Evolutionary conservation across 2,329 filamentous ascomycete genomes (phyloP).

Genomic region (Ilyonectria sp.): DNA sequence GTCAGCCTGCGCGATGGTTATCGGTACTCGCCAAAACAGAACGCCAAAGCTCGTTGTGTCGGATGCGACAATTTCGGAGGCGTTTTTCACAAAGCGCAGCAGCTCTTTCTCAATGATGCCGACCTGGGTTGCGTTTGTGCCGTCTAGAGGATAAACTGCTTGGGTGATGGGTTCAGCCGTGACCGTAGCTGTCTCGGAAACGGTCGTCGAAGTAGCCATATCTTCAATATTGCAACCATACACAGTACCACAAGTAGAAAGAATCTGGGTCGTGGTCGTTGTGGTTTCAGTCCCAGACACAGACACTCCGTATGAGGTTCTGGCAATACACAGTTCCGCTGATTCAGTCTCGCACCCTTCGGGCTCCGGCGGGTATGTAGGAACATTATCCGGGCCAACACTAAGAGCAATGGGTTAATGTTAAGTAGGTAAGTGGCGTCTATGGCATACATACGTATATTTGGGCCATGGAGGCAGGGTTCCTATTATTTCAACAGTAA

Average conservation of each 20-base stretch:
- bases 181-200: not conserved
- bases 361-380: not conserved
- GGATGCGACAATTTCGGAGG: conserved; percentile 1
- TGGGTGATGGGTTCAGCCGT: not conserved
- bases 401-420: not conserved
- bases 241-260: conserved; percentile 3
- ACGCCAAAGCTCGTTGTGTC: not conserved
- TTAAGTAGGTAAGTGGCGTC: too few species aligned
- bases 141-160: conserved; percentile 5
- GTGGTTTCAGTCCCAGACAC: not conserved
- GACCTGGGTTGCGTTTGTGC: conserved; percentile 3
- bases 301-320: not conserved
- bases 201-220: not conserved
- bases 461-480: not conserved
- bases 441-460: not conserved
- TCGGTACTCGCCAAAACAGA: not conserved
- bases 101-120: not conserved
- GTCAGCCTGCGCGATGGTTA: not conserved
- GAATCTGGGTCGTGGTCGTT: not conserved
- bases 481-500: conserved; percentile 1
- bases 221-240: conserved; percentile 8
- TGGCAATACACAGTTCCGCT: conserved; percentile 7
- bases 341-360: conserved; percentile 3
- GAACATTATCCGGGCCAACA: conserved; percentile 4
- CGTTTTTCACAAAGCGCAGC: not conserved